phyloP scores from a whole-genome alignment of 768 basidiomycete species.

The Saitozyma podzolica region DNA sequence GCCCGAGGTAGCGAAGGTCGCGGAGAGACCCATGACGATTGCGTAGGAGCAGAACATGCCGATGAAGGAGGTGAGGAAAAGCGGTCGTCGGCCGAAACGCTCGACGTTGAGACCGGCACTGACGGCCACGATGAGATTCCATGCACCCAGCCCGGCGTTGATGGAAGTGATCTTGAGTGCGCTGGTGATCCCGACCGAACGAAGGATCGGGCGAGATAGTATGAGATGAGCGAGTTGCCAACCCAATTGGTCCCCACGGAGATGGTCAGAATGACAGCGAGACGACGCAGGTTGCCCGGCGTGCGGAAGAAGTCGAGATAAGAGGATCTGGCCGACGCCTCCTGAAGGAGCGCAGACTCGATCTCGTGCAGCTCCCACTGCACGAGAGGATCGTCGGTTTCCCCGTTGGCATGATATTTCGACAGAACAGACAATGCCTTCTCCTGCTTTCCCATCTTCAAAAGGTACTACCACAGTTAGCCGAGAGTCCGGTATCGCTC shows the following conservation, averaged over 20 bases:
- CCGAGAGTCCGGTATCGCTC: conserved; percentile 10
- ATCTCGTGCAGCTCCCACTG: conserved; percentile 58
- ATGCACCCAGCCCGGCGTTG: neutral
- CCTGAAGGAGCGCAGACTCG: conserved; percentile 60
- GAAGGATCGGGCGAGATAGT: conserved; percentile 58
- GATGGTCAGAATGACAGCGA: conserved; percentile 14
- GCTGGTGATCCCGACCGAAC: conserved; percentile 62
- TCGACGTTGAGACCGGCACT: conserved; percentile 28
- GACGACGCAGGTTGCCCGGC: conserved; percentile 8
- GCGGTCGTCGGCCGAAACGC: conserved; percentile 29
- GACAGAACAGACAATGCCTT: conserved; percentile 59
- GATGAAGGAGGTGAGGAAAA: conserved; percentile 25
- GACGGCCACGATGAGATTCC: conserved; percentile 13
- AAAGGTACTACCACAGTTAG: no score
- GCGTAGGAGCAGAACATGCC: conserved; percentile 36
- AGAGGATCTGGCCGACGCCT: conserved; percentile 12
- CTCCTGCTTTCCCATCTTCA: conserved; percentile 22
- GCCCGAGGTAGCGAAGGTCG: conserved; percentile 17
- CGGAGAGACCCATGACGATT: conserved; percentile 34
- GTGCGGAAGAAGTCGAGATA: conserved; percentile 23
- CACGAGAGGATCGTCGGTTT: conserved; percentile 58
- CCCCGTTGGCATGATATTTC: conserved; percentile 79
- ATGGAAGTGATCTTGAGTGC: no score
- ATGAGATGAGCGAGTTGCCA: conserved; percentile 33
- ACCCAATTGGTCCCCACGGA: conserved; percentile 62